Conservation (phyloP, 352 stramenopile genomes). For the Globisporangium carolinianum region DNA sequence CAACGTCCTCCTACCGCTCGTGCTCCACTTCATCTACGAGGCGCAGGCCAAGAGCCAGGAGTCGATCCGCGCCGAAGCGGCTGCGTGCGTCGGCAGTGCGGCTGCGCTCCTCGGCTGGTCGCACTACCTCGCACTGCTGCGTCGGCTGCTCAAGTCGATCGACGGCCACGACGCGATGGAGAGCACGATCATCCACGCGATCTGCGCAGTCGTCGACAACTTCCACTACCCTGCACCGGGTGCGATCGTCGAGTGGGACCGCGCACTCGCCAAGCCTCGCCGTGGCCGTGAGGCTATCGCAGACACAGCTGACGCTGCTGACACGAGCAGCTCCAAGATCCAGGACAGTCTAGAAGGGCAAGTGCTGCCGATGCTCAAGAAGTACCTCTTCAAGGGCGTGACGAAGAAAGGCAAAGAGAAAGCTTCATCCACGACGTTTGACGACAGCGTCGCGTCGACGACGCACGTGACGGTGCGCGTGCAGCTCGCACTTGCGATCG, state of each 20-base stretch:
- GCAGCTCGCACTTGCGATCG: conserved; percentile 90
- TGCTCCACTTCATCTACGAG: conserved; percentile 96
- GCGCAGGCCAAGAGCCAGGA: conserved; percentile 91
- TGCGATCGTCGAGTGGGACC: conserved; percentile 30
- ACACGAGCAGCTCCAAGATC: conserved; percentile 45
- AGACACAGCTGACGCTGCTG: conserved; percentile 9
- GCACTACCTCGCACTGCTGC: conserved; percentile 93
- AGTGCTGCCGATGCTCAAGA: conserved; percentile 82
- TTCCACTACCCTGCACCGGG: conserved; percentile 91
- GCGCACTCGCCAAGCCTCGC: conserved; percentile 5
- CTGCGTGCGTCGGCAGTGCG: conserved; percentile 88
- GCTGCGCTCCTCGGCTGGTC: conserved; percentile 92
- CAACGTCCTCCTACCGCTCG: conserved; percentile 92
- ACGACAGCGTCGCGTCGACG: conserved; percentile 44
- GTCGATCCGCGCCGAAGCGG: conserved; percentile 90
- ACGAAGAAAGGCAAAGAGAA: conserved; percentile 30
- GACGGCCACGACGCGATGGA: conserved; percentile 91
- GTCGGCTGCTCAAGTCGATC: conserved; percentile 89
- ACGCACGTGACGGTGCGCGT: conserved; percentile 79
- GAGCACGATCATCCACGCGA: conserved; percentile 77
- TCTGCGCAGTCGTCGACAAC: conserved; percentile 94
- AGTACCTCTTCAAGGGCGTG: conserved; percentile 82
- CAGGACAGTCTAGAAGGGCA: conserved; percentile 74
- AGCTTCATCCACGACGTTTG: conserved; percentile 24
- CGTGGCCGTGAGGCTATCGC: conserved; percentile 6